Conservation (phyloP, 1,139 yeast species). For the Pichia cactophila region DNA sequence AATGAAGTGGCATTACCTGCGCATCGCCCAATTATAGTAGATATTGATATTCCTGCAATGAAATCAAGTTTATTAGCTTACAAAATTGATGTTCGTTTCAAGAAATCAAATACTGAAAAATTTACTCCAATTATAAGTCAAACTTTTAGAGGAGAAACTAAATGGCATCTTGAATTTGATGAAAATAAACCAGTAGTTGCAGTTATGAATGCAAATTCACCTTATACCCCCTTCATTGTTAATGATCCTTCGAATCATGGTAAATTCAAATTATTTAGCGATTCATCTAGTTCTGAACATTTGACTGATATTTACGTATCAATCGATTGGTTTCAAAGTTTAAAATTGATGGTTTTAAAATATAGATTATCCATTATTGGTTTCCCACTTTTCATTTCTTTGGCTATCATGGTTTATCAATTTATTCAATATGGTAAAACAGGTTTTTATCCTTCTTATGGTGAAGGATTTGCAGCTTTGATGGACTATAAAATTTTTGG, state of each 20-base stretch:
- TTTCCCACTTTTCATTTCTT: slow-evolving; percentile 44
- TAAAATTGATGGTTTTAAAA: slow-evolving; percentile 51
- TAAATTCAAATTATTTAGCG: slow-evolving; percentile 42
- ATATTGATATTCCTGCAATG: slow-evolving; percentile 45
- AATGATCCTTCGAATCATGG: slow-evolving; percentile 23
- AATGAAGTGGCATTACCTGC: slow-evolving; percentile 38
- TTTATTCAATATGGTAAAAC: slow-evolving; percentile 32
- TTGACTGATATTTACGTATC: slow-evolving; percentile 31
- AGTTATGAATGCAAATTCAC: slow-evolving; percentile 68
- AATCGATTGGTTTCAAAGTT: slow-evolving; percentile 38
- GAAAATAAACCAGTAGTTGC: slow-evolving; percentile 31
- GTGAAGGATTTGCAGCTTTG: slow-evolving; percentile 35
- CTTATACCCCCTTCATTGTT: slow-evolving; percentile 55
- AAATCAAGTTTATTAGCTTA: slow-evolving; percentile 61
- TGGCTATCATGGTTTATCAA: slow-evolving; percentile 42
- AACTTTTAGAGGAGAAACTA: slow-evolving; percentile 61
- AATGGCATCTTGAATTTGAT: slow-evolving; percentile 57
- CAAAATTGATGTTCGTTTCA: slow-evolving; percentile 31
- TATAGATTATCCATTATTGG: slow-evolving; percentile 58
- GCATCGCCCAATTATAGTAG: slow-evolving; percentile 39
- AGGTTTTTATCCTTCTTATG: slow-evolving; percentile 45
- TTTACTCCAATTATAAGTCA: slow-evolving; percentile 67
- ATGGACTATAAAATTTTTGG: slow-evolving; percentile 27
- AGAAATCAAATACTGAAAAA: slow-evolving; percentile 22
- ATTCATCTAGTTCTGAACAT: slow-evolving; percentile 26